These are phyloP conservation scores for Nicotiana otophora DNA, from an alignment of 257 asterid genomes.

Conservation along the genomic window DNA sequence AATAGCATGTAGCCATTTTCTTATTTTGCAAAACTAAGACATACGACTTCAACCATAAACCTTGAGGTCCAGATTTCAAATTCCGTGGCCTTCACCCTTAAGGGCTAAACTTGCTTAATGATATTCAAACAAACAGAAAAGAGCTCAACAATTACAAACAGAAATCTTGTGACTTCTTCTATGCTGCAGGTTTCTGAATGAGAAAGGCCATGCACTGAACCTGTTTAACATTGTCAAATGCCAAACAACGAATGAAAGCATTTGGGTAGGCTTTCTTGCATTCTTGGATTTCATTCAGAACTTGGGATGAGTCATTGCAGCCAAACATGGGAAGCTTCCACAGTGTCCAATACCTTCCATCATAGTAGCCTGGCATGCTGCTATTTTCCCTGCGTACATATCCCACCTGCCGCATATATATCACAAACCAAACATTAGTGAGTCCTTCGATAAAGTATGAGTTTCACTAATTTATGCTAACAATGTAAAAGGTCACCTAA, in stretches of 20 bases:
- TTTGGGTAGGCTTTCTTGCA: conserved; percentile 46
- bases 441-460: background rate
- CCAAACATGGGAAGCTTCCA: conserved; percentile 66
- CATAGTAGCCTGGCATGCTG: conserved; percentile 48
- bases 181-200: conserved; percentile 33
- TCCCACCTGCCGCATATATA: conserved; percentile 25
- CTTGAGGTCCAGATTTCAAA: background rate
- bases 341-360: conserved; percentile 55
- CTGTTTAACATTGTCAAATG: conserved; percentile 41
- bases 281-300: conserved; percentile 37
- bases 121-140: background rate
- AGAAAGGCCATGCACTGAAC: conserved; percentile 51
- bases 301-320: conserved; percentile 35
- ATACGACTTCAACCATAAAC: background rate
- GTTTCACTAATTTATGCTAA: too few species aligned
- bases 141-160: background rate
- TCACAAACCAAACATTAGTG: background rate
- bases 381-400: conserved; percentile 40
- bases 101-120: background rate
- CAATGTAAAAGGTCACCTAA: too few species aligned
- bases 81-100: too few species aligned
- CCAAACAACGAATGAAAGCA: conserved; percentile 49
- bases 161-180: background rate
- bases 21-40: background rate
- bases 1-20: background rate